Evolutionary conservation across 2,329 filamentous ascomycete genomes (phyloP).

Genomic region (Calonectria pseudoreteaudii): DNA sequence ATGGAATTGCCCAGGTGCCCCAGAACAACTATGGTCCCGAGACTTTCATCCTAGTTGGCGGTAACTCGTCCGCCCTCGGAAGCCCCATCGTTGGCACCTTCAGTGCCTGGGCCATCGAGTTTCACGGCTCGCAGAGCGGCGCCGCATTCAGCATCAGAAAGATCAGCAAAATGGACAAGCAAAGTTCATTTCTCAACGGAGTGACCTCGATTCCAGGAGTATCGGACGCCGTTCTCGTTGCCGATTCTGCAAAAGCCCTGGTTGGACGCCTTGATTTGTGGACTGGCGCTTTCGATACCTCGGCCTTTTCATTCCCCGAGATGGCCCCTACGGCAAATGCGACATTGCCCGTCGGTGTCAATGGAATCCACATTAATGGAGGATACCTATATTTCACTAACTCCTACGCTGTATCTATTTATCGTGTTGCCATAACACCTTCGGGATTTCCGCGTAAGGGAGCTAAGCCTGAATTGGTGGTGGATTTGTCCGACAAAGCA

Average conservation of each 20-base stretch:
- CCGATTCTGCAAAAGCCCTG: slow-evolving; percentile 20
- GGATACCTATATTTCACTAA: slow-evolving; percentile 34
- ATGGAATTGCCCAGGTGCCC: slow-evolving; percentile 28
- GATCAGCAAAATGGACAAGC: slow-evolving; percentile 26
- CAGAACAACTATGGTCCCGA: slow-evolving; percentile 4
- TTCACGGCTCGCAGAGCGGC: neutral
- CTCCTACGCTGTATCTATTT: slow-evolving; percentile 26
- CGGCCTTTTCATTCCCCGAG: slow-evolving; percentile 25
- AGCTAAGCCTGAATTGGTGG: slow-evolving; percentile 33
- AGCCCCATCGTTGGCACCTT: slow-evolving; percentile 24
- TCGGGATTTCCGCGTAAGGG: slow-evolving; percentile 25
- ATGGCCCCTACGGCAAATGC: slow-evolving; percentile 15
- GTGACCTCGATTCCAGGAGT: slow-evolving; percentile 25
- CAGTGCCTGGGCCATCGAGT: slow-evolving; percentile 27
- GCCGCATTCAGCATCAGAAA: slow-evolving; percentile 19
- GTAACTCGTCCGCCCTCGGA: slow-evolving; percentile 26
- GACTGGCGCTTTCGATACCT: slow-evolving; percentile 22
- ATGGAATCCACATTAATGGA: slow-evolving; percentile 30
- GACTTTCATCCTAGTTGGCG: slow-evolving; percentile 31
- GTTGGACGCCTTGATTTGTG: slow-evolving; percentile 26
- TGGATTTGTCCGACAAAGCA: slow-evolving; percentile 23
- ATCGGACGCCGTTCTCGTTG: slow-evolving; percentile 21
- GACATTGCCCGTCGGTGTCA: slow-evolving; percentile 29
- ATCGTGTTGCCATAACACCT: slow-evolving; percentile 30
- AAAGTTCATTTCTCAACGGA: slow-evolving; percentile 22